phyloP scores from a whole-genome alignment of 2,329 filamentous ascomycete species.

The Plectosphaerella plurivora region DNA sequence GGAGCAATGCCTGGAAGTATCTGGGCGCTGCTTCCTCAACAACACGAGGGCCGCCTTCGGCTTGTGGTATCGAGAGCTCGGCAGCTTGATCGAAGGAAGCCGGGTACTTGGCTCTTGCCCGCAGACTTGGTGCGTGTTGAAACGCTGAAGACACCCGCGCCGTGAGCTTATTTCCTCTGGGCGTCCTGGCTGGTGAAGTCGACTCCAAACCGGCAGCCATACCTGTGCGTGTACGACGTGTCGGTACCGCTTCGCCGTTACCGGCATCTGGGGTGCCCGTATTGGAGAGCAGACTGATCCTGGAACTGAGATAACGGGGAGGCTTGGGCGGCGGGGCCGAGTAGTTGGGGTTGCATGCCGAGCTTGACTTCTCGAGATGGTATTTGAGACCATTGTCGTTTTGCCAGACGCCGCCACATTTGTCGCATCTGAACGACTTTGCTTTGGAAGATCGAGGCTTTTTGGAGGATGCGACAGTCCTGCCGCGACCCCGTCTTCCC shows the following conservation, averaged over 20 bases:
- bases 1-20: too few relatives aligned
- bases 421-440: constrained; percentile 43
- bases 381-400: constrained; percentile 56
- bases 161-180: neutral
- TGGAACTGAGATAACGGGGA: neutral
- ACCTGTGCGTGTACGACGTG: neutral
- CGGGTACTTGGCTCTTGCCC: neutral
- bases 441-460: constrained; percentile 1
- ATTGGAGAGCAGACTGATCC: too few relatives aligned
- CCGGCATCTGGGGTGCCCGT: too few relatives aligned
- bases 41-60: too few relatives aligned
- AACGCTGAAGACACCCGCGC: neutral
- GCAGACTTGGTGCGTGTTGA: neutral
- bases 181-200: neutral
- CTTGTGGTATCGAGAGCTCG: too few relatives aligned
- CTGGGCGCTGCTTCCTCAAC: too few relatives aligned
- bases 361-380: constrained; percentile 50
- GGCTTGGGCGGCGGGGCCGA: constrained; percentile 19
- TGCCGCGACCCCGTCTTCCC: too few relatives aligned
- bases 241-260: too few relatives aligned
- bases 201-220: neutral
- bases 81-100: too few relatives aligned
- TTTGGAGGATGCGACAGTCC: neutral
- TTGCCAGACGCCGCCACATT: constrained; percentile 52
- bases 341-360: constrained; percentile 47